Percentiles rank a stretch among this genome's conserved stretches.
Evolutionary conservation across 148 eudicot genomes (phyloP).

Genomic region (Chenopodium suecicum): DNA sequence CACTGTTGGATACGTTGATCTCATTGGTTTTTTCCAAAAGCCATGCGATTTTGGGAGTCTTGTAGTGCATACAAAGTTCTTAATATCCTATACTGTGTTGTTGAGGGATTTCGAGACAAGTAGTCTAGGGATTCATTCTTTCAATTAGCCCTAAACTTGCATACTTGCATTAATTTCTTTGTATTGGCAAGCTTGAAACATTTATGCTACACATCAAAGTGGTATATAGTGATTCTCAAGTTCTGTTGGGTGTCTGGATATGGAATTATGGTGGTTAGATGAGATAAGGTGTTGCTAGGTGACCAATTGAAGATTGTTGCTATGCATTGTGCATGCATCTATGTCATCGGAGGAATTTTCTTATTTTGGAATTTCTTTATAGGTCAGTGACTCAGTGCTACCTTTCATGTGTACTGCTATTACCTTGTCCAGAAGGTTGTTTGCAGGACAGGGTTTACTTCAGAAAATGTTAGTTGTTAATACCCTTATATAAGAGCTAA

Average conservation of each 20-base stretch:
- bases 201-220: not conserved
- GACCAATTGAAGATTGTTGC: not conserved
- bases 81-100: not conserved
- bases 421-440: not conserved
- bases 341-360: not conserved
- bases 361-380: not conserved
- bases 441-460: not conserved
- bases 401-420: not conserved
- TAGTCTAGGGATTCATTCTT: not conserved
- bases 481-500: not conserved
- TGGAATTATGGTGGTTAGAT: not conserved
- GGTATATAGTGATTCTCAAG: not conserved
- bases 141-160: no score
- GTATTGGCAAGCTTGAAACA: not conserved
- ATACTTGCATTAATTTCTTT: not conserved
- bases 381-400: not conserved
- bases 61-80: not conserved
- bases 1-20: not conserved
- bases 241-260: not conserved
- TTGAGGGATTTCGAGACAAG: not conserved
- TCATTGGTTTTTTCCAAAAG: not conserved
- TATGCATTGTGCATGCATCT: not conserved
- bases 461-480: not conserved
- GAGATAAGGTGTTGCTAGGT: not conserved
- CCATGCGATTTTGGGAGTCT: not conserved